Evolutionary conservation across 1,284 basidiomycete genomes (phyloP), one percentile per base, ranked within the genome.

Genomic region (Microbotryum intermedium): DNA sequence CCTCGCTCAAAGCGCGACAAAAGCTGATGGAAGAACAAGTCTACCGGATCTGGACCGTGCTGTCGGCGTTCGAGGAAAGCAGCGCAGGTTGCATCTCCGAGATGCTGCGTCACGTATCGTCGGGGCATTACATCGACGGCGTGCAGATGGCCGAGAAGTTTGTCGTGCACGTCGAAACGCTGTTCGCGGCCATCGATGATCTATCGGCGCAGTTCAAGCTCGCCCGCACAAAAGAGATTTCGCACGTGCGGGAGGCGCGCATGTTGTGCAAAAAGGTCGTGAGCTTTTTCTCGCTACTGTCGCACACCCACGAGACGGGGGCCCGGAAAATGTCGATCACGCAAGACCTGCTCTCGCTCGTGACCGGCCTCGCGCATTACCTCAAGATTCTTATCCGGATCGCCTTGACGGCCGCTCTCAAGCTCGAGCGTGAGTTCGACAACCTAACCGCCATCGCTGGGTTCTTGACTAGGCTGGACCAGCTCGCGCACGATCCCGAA

Each of bases 51-150:
- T 99, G 94, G 94, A 97, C 93, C 80, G 92, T 98, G 34, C 81
- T 99, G 34, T 97, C 92, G 21, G 90, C 93, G 3, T 99, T 97
- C 70, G 94, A 99, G 75, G 94, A 99, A 77, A 94, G 90, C 43
- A 93, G 90, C 69, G 94, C 94, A n/a, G 93, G 94, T 6, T 95
- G 95, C 76, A 99, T 99, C 69, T 94, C 91, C 26, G 94, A 98
- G 74, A 99, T 99, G 94, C 80, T 98, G 60, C 81, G 90, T 62
- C 90, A 95, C 72, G 95, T 99, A 76, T 95, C 91, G 80, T 93
- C 88, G 71, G 90, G 91, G 18, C 86, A 92, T 71, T 94, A 97
- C 74, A 81, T 97, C 57, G 93, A 97, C 71, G 94, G 94, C 58
- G 93, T 99, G 70, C 82, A 90, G 65, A 92, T 97, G 87, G 94